These are phyloP conservation scores for Botrytis porri DNA, from an alignment of 2,329 filamentous ascomycete genomes.

Conservation along the genomic window DNA sequence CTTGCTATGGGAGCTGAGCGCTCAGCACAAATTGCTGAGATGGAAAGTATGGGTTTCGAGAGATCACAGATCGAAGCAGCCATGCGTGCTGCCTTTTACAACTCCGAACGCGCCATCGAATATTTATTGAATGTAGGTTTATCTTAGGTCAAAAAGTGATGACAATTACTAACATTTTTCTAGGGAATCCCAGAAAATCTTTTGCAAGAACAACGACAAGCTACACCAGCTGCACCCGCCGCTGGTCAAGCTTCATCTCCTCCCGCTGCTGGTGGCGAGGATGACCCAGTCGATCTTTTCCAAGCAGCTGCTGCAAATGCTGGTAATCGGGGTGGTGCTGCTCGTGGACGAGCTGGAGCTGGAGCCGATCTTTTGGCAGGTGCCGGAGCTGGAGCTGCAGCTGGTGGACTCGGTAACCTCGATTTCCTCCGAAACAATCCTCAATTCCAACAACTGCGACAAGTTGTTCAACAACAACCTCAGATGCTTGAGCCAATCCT, in stretches of 20 bases:
- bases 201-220: constrained; percentile 62
- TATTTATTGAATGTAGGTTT: constrained; percentile 79
- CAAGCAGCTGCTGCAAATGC: constrained; percentile 69
- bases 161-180: constrained; percentile 21
- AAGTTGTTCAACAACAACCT: constrained; percentile 95
- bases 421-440: constrained; percentile 94
- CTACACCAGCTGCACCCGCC: constrained; percentile 46
- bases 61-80: constrained; percentile 85
- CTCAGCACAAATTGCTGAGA: constrained; percentile 78
- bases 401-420: constrained; percentile 67
- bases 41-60: constrained; percentile 97
- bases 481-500: constrained; percentile 98
- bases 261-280: constrained; percentile 50
- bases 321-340: constrained; percentile 45
- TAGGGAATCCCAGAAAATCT: constrained; percentile 89
- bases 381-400: constrained; percentile 41
- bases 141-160: not conserved
- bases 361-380: constrained; percentile 46
- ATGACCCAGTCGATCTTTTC: constrained; percentile 80
- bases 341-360: constrained; percentile 48
- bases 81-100: constrained; percentile 95
- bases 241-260: constrained; percentile 43
- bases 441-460: constrained; percentile 95
- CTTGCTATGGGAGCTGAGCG: constrained; percentile 82
- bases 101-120: constrained; percentile 94